Base-by-base conservation (phyloP, 2,329 filamentous ascomycete genomes). In the Fragosphaeria purpurea region DNA sequence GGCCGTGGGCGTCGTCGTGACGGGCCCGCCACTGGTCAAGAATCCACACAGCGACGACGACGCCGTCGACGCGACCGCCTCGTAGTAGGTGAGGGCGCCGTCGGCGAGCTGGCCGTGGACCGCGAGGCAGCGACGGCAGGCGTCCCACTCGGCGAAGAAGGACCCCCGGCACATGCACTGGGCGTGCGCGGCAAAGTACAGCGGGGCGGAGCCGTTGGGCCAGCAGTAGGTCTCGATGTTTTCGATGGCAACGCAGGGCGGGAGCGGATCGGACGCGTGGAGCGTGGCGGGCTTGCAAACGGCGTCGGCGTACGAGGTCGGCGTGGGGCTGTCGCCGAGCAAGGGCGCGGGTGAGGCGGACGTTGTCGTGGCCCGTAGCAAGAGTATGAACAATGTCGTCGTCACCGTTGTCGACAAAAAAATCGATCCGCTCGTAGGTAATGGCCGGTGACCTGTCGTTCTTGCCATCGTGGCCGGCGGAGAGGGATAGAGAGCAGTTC, bases 61-160 rank as follows among this genome's bases (percentile, higher is more conserved):
- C 32, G 65, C 69, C 43, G 56, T 58, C 1, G 61, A 53, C 32
- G 70, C 57, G 50, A 72, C 63, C 12, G 55, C 50, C 13, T 61
- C 55, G 58, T 63, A 69, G 52, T 63, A 66, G 8, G 53, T 54
- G 37, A 59, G 56, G 52, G 65, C 63, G 22, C 58, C 60, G 51
- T 65, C 62, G 32, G 61, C 63, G 41, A 67, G 65, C 10, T 62
- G 61, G 46, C 68, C 69, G 55, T 72, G 68, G 8, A 67, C 58
- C 39, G 60, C 60, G 11, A 71, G 60, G 55, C 70, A 74, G 35
- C 62, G 55, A 35, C 68, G 65, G 57, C 69, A 73, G 46, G 63
- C 66, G 13, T 60, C 44, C 68, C 69, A 71, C 55, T 71, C 67
- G 35, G 55, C 38, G 57, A 73, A 73, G 62, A 63, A 71, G 50